phyloP scores from a whole-genome alignment of 768 basidiomycete genomes.

The Leccinum variicolor region DNA sequence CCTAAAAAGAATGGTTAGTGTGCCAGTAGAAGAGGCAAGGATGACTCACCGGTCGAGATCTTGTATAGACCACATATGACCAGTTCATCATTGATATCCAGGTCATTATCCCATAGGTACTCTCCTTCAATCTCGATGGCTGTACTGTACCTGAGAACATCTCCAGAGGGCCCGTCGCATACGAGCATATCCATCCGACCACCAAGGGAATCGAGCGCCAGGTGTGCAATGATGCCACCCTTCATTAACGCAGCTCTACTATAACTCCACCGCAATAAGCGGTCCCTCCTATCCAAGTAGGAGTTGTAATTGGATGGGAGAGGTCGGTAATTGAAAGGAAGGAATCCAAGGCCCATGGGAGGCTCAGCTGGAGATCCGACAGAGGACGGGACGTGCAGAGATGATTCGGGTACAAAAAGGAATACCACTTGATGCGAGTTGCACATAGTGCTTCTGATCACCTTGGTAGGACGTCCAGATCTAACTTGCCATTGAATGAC shows the following conservation, averaged over 20 bases:
- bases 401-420: neutral
- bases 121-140: neutral
- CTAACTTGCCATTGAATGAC: neutral
- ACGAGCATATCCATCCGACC: neutral
- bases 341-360: neutral
- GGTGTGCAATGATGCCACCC: neutral
- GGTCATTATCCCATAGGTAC: slow-evolving; percentile 3
- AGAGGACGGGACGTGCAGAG: neutral
- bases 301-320: neutral
- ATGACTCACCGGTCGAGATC: neutral
- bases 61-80: slow-evolving; percentile 3
- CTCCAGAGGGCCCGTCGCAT: neutral
- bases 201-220: neutral
- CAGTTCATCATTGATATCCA: neutral
- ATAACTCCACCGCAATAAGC: neutral
- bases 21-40: too few relatives aligned
- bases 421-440: neutral
- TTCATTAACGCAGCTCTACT: slow-evolving; percentile 1
- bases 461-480: neutral
- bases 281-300: slow-evolving; percentile 1
- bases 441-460: neutral
- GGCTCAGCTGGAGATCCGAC: neutral
- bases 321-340: neutral
- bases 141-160: neutral
- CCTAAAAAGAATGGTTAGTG: neutral